Base-by-base conservation (phyloP, 2,329 filamentous ascomycete genomes). In the Penicillium sp. region DNA sequence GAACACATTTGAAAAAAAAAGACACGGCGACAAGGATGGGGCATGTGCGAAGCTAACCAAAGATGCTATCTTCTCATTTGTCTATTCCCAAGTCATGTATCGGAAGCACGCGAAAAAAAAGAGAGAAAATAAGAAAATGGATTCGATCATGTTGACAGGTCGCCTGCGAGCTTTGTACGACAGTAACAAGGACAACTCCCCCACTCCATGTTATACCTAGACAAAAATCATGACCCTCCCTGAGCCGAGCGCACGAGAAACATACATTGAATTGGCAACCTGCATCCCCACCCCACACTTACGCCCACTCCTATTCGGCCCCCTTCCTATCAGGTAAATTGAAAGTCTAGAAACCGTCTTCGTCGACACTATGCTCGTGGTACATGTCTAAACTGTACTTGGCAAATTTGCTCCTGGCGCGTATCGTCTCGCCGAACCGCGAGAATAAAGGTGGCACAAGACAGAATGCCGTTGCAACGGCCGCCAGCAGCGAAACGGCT, bases 381-480 rank as follows among this genome's bases (percentile, higher is more conserved):
- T 73, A 72, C 35, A 73, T 67, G 46, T 66, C 61, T 62, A 71
- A 51, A 50, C 70, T 73, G 54, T 76, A 71, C 45, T 67, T 68
- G 11, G 76, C 76, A 67, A 77, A 78, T 38, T 70, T 63, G 65
- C 75, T 79, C 45, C 70, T 62, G 41, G 70, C 65, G 19, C 78
- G 66, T 30, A 79, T 69, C 5, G 53, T 52, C 61, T 70, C 69
- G 0, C 77, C 78, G 67, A 71, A 77, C 31, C 69, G 69, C 5
- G 67, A 65, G 54, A 80, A 77, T 17, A 76, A 38, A 7, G 71
- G 63, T 1, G 77, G 75, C 7, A 73, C 70, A 5, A 69, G 61
- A 58, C 78, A 79, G 48, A 78, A 79, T 1, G 71, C 54, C 2
- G 79, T 81, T 6, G 79, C 79, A 6, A 80, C 58, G 0, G 66